These are phyloP conservation scores for Aspergillus fijiensis DNA, from an alignment of 2,329 filamentous ascomycete species.

Conservation along the genomic window DNA sequence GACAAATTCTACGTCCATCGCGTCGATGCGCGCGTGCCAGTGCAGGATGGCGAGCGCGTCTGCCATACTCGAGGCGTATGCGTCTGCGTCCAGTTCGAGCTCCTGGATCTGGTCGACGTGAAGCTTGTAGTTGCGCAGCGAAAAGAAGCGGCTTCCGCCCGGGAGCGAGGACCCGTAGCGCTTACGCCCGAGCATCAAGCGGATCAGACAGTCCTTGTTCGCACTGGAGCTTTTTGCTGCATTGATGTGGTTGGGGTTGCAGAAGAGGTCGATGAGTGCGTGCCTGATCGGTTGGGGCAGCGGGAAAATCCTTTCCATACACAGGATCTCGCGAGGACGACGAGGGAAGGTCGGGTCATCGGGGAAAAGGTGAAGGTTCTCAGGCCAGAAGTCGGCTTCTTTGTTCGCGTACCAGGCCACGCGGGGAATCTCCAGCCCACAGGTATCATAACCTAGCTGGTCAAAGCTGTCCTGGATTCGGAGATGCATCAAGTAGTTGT, in stretches of 20 bases:
- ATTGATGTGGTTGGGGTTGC: neutral
- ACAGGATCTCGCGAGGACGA: neutral
- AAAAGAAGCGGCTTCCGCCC: neutral
- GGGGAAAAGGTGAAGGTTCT: neutral
- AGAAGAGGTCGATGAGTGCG: conserved; percentile 2
- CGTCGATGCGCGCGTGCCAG: neutral
- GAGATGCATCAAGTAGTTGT: neutral
- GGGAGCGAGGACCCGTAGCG: neutral
- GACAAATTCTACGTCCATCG: no score
- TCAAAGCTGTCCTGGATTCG: neutral
- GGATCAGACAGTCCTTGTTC: no score
- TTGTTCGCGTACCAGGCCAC: no score
- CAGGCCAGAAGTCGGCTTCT: neutral
- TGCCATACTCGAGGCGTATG: neutral
- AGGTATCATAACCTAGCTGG: neutral
- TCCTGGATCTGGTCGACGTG: neutral
- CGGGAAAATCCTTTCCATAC: conserved; percentile 3
- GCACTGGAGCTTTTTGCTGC: neutral
- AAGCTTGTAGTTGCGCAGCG: no score
- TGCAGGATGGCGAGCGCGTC: neutral
- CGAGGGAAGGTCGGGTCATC: conserved; percentile 1
- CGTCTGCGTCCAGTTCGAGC: neutral
- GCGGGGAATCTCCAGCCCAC: no score
- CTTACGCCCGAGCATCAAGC: neutral
- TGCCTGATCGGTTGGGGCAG: neutral